Base-by-base conservation (phyloP, 2,329 filamentous ascomycete genomes). In the Monosporascus sp. region DNA sequence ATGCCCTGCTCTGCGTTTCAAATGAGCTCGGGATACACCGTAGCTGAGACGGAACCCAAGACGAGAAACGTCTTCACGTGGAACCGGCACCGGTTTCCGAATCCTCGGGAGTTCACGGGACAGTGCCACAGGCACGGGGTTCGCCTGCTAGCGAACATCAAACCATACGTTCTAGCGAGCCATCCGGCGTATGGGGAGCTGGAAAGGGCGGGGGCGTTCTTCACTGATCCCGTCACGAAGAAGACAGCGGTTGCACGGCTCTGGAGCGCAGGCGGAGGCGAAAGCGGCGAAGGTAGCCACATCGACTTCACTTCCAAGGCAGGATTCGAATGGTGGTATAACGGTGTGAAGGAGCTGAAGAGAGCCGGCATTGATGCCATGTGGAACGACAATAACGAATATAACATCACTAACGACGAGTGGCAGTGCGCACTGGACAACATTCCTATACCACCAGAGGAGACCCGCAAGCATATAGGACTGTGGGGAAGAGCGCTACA, bases 321-420 rank as follows among this genome's bases (percentile, higher is more conserved):
- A 0, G 86, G 84, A 0, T 90, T 83, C 62, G 72, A 83, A 17
- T 90, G 85, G 84, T 90, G 87, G 87, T 86, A 82, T 56, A 74
- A 87, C 1, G 86, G 87, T 2, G 81, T 88, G 8, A 78, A 80
- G 54, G 78, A 76, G 49, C 74, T 90, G 1, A 82, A 82, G 52
- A 71, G 80, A 26, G 71, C 82, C 8, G 86, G 86, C 1, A 86
- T 90, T 52, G 86, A 89, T 59, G 86, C 79, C 48, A 88, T 90
- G 71, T 90, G 87, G 87, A 90, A 90, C 59, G 87, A 90, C 65
- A 90, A 90, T 69, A 90, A 90, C 59, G 87, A 90, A 66, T 90
- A 89, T 66, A 84, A 82, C 0, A 76, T 88, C 3, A 78, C 83
- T 0, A 76, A 82, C 56, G 87, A 90, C 55, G 74, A 79, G 24